These are phyloP conservation scores for Cucumis melo DNA, from an alignment of 306 rosid genomes.

Conservation along the genomic window DNA sequence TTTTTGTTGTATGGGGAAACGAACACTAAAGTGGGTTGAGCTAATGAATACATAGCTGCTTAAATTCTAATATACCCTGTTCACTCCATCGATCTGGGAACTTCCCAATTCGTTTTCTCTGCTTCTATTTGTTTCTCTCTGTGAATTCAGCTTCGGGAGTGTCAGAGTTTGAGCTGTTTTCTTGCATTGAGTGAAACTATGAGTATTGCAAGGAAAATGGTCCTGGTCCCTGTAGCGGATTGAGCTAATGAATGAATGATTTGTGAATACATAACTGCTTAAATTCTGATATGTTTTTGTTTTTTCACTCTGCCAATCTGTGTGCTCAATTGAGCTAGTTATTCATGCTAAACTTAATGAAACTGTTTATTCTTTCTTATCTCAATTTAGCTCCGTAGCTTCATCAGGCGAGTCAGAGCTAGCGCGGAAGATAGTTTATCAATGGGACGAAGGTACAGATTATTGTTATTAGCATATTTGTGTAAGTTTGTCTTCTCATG, in stretches of 20 bases:
- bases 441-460: conserved; percentile 41
- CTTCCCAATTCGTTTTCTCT: neutral
- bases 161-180: neutral
- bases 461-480: neutral
- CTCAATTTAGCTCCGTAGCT: conserved; percentile 17
- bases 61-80: neutral
- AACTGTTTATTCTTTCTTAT: neutral
- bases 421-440: conserved; percentile 29
- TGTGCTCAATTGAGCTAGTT: neutral
- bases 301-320: neutral
- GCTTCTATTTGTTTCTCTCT: neutral
- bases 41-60: neutral
- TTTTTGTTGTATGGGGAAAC: neutral
- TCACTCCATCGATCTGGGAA: neutral
- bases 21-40: neutral
- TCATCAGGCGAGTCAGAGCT: conserved; percentile 34
- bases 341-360: neutral
- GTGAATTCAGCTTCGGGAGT: neutral
- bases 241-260: neutral
- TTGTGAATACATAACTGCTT: neutral
- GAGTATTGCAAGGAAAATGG: neutral
- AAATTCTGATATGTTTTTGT: neutral
- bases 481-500: neutral
- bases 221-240: neutral
- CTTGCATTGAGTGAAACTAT: neutral